Conservation (phyloP, 768 basidiomycete genomes). For the Boletus rex-veris region DNA sequence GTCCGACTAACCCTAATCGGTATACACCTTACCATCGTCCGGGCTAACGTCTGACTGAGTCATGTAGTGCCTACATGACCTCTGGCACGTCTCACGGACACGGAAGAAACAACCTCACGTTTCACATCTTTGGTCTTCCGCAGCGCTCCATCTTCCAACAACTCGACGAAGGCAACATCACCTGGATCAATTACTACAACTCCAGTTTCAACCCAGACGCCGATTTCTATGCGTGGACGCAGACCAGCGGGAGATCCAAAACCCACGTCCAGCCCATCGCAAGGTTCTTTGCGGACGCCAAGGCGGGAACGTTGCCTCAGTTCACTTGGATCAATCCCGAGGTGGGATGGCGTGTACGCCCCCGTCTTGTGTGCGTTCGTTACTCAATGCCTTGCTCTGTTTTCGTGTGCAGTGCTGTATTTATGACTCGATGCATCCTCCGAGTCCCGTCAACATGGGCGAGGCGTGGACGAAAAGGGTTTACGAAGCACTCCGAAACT, state of each 20-base stretch:
- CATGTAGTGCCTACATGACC: constrained; percentile 22
- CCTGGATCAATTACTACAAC: constrained; percentile 26
- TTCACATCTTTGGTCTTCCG: constrained; percentile 19
- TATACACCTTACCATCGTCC: neutral
- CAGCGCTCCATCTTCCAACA: constrained; percentile 29
- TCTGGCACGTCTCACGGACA: constrained; percentile 27
- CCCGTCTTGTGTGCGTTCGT: neutral
- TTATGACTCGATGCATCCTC: constrained; percentile 27
- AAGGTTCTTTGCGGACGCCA: constrained; percentile 19
- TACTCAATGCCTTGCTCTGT: neutral
- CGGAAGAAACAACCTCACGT: constrained; percentile 15
- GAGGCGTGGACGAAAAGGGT: constrained; percentile 23
- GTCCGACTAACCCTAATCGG: constrained; percentile 28
- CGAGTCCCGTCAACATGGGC: constrained; percentile 25
- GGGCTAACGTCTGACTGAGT: neutral
- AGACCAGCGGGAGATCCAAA: constrained; percentile 9
- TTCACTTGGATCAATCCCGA: constrained; percentile 28
- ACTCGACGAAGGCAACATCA: constrained; percentile 24
- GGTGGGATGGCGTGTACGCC: constrained; percentile 4
- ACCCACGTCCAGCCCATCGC: constrained; percentile 18
- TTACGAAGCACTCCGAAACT: constrained; percentile 23
- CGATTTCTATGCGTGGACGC: constrained; percentile 23
- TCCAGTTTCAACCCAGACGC: constrained; percentile 26
- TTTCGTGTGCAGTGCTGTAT: constrained; percentile 15
- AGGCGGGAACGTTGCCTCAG: constrained; percentile 22